Conservation (phyloP, 257 asterid genomes). For the Solanum chmielewskii region DNA sequence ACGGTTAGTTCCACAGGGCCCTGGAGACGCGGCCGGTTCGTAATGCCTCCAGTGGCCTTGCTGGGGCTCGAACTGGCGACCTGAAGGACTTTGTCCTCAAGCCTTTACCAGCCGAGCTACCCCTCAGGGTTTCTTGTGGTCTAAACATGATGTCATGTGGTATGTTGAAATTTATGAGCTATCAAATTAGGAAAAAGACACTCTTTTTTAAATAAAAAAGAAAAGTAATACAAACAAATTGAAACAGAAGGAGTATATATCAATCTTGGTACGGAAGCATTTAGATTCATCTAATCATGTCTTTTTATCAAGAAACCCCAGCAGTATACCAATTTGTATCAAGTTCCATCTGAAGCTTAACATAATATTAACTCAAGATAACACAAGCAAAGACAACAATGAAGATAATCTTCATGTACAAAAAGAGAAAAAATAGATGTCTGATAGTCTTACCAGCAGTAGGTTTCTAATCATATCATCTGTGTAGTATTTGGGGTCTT, state of each 20-base stretch:
- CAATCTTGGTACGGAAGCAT: not conserved
- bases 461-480: constrained; percentile 37
- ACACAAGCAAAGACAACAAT: not conserved
- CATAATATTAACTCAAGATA: not conserved
- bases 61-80: no score
- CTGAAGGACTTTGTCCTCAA: no score
- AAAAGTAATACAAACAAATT: not conserved
- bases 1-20: no score
- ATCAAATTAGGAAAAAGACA: not conserved
- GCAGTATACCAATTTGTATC: not conserved
- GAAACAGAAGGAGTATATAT: not conserved
- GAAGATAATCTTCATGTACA: not conserved
- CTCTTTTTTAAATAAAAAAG: not conserved
- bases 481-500: constrained; percentile 27
- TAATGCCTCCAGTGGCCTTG: no score
- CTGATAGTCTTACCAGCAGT: constrained; percentile 10
- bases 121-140: not conserved
- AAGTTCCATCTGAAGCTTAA: not conserved
- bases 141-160: not conserved
- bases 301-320: not conserved
- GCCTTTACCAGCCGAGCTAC: no score
- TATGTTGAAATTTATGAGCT: not conserved
- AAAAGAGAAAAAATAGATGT: not conserved
- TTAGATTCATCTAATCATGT: not conserved
- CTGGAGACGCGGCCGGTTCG: no score